Evolutionary conservation across 78 protist genomes (phyloP).

Genomic region (Guillardia theta): DNA sequence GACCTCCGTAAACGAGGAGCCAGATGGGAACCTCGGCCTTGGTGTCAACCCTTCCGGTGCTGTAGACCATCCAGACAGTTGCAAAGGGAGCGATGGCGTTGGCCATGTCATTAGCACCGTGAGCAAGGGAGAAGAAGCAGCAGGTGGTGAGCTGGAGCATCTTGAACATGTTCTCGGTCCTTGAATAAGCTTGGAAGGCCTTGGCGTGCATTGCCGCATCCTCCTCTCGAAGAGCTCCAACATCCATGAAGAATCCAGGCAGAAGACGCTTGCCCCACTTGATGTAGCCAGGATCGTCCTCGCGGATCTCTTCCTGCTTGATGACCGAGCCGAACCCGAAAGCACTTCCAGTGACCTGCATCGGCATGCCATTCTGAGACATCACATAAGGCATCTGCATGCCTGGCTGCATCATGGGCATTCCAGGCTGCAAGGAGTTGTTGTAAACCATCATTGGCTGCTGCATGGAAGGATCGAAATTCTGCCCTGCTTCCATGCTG

Average conservation of each 20-base stretch:
- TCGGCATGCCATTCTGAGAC: too few relatives aligned
- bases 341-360: neutral
- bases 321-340: neutral
- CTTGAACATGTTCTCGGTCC: neutral
- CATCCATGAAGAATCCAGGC: neutral
- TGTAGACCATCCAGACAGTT: slow-evolving; percentile 3
- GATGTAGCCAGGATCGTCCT: neutral
- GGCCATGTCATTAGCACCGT: slow-evolving; percentile 64
- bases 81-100: slow-evolving; percentile 48
- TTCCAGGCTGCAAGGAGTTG: too few relatives aligned
- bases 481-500: too few relatives aligned
- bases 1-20: slow-evolving; percentile 44
- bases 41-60: neutral
- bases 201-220: neutral
- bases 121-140: slow-evolving; percentile 34
- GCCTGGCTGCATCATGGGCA: too few relatives aligned
- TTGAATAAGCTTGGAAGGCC: neutral
- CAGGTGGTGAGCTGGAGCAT: slow-evolving; percentile 40
- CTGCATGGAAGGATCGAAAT: too few relatives aligned
- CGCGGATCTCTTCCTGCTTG: neutral
- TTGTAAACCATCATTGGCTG: too few relatives aligned
- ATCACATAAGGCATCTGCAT: too few relatives aligned
- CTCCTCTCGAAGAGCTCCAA: neutral
- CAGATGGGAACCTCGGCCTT: slow-evolving; percentile 25
- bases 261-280: neutral